Percentiles rank a stretch among this genome's conserved stretches.
phyloP scores from a whole-genome alignment of 2,329 filamentous ascomycete genomes.

The Gnomoniopsis sp. region DNA sequence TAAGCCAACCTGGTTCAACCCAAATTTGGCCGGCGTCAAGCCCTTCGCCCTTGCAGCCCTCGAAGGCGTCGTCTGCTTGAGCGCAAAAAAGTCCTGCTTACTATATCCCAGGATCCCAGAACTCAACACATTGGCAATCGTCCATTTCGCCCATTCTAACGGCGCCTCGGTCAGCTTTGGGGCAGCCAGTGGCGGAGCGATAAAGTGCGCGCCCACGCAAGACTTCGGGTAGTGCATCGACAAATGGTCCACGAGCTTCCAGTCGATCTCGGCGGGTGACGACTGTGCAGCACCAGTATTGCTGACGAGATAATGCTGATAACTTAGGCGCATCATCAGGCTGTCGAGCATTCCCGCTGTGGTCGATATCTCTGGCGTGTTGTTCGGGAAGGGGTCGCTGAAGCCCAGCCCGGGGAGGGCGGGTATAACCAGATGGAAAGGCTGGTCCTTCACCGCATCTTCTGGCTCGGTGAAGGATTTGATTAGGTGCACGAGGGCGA shows the following conservation, averaged over 20 bases:
- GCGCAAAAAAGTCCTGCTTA: slow-evolving; percentile 45
- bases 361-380: slow-evolving; percentile 44
- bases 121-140: slow-evolving; percentile 46
- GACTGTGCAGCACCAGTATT: slow-evolving; percentile 47
- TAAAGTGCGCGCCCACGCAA: slow-evolving; percentile 59
- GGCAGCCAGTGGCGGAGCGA: slow-evolving; percentile 51
- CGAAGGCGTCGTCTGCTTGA: slow-evolving; percentile 26
- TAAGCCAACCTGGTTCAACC: slow-evolving; percentile 28
- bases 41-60: slow-evolving; percentile 17
- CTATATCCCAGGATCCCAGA: slow-evolving; percentile 54
- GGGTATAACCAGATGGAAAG: slow-evolving; percentile 66
- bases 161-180: slow-evolving; percentile 44
- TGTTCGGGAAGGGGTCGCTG: slow-evolving; percentile 56
- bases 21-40: slow-evolving; percentile 23
- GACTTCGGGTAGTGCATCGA: slow-evolving; percentile 43
- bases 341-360: slow-evolving; percentile 54
- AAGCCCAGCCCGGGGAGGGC: slow-evolving; percentile 66
- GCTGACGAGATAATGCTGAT: slow-evolving; percentile 54
- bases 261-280: slow-evolving; percentile 49
- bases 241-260: slow-evolving; percentile 45
- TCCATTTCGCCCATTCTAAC: slow-evolving; percentile 53
- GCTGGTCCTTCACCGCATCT: slow-evolving; percentile 38
- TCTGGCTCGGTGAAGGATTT: slow-evolving; percentile 51
- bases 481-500: slow-evolving; percentile 56
- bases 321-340: slow-evolving; percentile 60